Conservation (phyloP, 768 basidiomycete species). For the Mycena amicta region DNA sequence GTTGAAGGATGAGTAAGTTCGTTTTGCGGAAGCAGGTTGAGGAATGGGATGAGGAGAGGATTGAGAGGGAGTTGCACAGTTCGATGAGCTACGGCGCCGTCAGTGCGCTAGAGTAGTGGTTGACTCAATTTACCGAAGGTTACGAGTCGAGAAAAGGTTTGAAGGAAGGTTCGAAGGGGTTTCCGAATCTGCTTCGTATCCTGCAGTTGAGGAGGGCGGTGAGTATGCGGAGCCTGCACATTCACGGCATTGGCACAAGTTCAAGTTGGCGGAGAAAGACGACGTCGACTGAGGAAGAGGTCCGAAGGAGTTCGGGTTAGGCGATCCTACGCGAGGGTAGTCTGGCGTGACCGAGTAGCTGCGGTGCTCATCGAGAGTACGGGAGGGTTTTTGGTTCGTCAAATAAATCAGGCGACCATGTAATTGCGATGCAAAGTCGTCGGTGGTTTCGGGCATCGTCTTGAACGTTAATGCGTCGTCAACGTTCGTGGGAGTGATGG, state of each 20-base stretch:
- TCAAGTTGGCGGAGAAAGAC: not conserved
- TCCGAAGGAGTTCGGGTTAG: conserved; percentile 7
- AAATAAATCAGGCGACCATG: no score
- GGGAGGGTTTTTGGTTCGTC: no score
- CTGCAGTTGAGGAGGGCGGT: not conserved
- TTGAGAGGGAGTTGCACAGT: not conserved
- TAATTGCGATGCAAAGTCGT: no score
- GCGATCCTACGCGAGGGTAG: conserved; percentile 2
- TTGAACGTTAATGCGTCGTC: no score
- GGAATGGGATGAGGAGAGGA: not conserved
- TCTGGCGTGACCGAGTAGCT: conserved; percentile 17
- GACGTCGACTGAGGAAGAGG: conserved; percentile 7
- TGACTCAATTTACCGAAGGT: no score
- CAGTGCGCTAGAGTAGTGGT: not conserved
- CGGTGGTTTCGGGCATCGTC: no score
- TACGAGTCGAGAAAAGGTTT: no score
- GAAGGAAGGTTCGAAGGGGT: no score
- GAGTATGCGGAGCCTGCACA: not conserved
- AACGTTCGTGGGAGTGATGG: not conserved
- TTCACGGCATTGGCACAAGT: conserved; percentile 7
- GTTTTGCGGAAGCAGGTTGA: conserved; percentile 1
- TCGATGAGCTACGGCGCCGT: not conserved
- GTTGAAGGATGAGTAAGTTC: conserved; percentile 7
- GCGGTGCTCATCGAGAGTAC: no score
- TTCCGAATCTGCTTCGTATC: not conserved